These are phyloP conservation scores for Hydnomerulius pinastri DNA, from an alignment of 768 basidiomycete genomes.

Conservation along the genomic window DNA sequence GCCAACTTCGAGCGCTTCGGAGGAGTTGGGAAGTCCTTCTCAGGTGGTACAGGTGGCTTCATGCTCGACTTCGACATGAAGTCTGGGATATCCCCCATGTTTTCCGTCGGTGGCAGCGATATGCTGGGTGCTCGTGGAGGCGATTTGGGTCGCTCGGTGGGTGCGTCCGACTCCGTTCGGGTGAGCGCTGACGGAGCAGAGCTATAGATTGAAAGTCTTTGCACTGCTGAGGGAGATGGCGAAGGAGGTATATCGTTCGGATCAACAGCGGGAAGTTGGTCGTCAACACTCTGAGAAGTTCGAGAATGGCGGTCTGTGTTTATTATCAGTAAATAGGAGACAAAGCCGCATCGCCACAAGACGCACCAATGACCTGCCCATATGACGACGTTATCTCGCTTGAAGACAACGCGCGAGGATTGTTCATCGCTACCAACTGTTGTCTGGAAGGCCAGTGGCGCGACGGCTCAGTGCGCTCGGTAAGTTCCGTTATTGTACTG, in stretches of 20 bases:
- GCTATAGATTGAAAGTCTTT: conserved; percentile 58
- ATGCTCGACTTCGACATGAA: conserved; percentile 47
- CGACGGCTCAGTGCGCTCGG: conserved; percentile 64
- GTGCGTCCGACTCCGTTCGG: conserved; percentile 37
- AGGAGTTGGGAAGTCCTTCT: conserved; percentile 21
- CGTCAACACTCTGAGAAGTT: neutral
- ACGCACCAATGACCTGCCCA: conserved; percentile 60
- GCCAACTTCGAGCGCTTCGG: conserved; percentile 67
- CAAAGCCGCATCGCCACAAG: neutral
- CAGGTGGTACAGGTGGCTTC: conserved; percentile 26
- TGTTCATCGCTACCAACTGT: conserved; percentile 40
- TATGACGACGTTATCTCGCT: conserved; percentile 55
- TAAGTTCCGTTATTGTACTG: conserved; percentile 68
- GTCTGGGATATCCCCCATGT: conserved; percentile 59
- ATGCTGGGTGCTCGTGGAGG: conserved; percentile 45
- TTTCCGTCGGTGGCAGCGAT: conserved; percentile 46
- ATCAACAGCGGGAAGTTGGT: conserved; percentile 34
- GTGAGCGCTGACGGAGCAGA: conserved; percentile 55
- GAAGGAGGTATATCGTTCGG: conserved; percentile 65
- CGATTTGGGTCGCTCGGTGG: conserved; percentile 36
- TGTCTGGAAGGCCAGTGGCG: conserved; percentile 47
- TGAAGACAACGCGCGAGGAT: conserved; percentile 39
- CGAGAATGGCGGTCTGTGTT: conserved; percentile 20
- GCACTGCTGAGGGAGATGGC: conserved; percentile 67
- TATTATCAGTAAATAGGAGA: conserved; percentile 5